phyloP scores from a whole-genome alignment of 768 basidiomycete species.

The Podaxis mareebaensis region DNA sequence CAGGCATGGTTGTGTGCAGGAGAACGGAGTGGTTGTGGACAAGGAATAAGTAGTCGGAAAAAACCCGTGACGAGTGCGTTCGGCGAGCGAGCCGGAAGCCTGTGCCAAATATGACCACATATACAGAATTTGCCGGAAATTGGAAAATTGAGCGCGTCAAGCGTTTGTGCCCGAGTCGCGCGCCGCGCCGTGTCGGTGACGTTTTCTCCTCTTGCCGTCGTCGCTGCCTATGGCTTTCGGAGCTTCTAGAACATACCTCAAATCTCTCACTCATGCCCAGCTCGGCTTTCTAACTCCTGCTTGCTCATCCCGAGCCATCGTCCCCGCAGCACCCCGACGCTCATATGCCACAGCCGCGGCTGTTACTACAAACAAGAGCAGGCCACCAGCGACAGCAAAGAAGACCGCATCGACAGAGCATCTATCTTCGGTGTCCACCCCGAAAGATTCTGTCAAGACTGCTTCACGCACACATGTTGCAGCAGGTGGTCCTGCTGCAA shows the following conservation, averaged over 20 bases:
- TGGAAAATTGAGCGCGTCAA: not conserved
- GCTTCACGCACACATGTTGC: slow-evolving; percentile 1
- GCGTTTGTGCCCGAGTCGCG: not conserved
- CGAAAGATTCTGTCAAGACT: slow-evolving; percentile 4
- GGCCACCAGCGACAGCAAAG: slow-evolving; percentile 6
- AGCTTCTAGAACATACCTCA: slow-evolving; percentile 20
- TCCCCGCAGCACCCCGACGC: not conserved
- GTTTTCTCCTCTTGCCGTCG: not conserved
- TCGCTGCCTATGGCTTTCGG: slow-evolving; percentile 22
- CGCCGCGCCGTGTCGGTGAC: slow-evolving; percentile 9
- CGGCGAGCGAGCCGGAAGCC: not conserved
- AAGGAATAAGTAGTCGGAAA: slow-evolving; percentile 27
- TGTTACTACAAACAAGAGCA: not conserved
- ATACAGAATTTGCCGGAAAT: slow-evolving; percentile 9
- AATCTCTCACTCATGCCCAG: slow-evolving; percentile 16
- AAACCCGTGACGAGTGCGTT: slow-evolving; percentile 3
- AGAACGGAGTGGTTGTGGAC: slow-evolving; percentile 31
- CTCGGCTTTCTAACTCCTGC: not conserved
- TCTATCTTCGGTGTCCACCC: not conserved
- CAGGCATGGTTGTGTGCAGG: slow-evolving; percentile 35
- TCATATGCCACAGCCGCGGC: slow-evolving; percentile 2
- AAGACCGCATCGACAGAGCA: slow-evolving; percentile 11
- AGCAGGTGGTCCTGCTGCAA: not conserved
- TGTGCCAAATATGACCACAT: slow-evolving; percentile 23
- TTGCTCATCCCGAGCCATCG: not conserved